These are phyloP conservation scores for Dioscorea zingiberensis DNA, from an alignment of 106 monocot genomes.

Conservation along the genomic window DNA sequence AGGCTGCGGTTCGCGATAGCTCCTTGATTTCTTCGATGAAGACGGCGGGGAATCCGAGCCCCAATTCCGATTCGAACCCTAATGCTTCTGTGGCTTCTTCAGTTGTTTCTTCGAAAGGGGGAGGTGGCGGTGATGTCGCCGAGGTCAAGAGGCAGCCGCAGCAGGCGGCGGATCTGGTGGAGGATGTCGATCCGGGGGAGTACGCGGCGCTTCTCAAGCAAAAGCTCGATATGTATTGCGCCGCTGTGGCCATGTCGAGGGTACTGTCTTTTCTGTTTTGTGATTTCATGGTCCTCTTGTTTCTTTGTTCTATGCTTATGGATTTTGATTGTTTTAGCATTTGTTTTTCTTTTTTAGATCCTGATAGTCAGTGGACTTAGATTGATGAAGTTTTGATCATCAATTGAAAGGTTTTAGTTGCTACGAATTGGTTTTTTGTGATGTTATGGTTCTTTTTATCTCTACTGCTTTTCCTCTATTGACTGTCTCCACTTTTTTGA, in stretches of 20 bases:
- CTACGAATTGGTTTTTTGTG: too few species aligned
- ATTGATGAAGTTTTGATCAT: too few species aligned
- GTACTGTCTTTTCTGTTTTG: slow-evolving; percentile 8
- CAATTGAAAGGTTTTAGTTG: too few species aligned
- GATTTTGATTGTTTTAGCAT: not conserved
- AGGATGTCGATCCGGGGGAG: slow-evolving; percentile 31
- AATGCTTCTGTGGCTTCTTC: slow-evolving; percentile 3
- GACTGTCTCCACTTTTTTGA: too few species aligned
- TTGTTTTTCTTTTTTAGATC: slow-evolving; percentile 3
- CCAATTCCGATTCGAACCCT: not conserved
- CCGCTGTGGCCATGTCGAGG: slow-evolving; percentile 41
- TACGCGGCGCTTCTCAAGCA: slow-evolving; percentile 47
- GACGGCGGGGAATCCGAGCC: not conserved
- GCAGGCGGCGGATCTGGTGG: slow-evolving; percentile 1
- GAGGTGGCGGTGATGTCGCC: slow-evolving; percentile 27
- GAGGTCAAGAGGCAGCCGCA: slow-evolving; percentile 24
- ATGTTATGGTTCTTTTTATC: too few species aligned
- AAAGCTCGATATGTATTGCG: slow-evolving; percentile 51
- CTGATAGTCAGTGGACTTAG: too few species aligned
- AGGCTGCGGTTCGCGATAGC: not conserved
- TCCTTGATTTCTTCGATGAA: too few species aligned
- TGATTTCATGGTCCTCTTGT: too few species aligned
- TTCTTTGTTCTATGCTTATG: not conserved
- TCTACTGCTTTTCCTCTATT: too few species aligned
- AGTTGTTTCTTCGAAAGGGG: not conserved